Evolutionary conservation across 176 grass and related monocot genomes (phyloP).

Genomic region (Luzula sylvatica): DNA sequence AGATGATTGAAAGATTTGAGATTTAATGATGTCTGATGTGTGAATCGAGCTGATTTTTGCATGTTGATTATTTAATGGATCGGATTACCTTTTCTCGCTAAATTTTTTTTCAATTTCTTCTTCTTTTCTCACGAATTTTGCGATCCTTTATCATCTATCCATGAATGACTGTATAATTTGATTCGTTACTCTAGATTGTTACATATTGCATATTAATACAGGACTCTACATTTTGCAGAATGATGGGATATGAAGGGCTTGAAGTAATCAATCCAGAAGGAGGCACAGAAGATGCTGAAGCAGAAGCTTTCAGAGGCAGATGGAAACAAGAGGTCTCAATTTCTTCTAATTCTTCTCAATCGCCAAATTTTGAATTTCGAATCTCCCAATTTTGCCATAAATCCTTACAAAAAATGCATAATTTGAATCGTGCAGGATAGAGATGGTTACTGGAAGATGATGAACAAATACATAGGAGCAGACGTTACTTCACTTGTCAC

Average conservation of each 20-base stretch:
- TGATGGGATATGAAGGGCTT: slow-evolving; percentile 90
- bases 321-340: slow-evolving; percentile 85
- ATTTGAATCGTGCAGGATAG: slow-evolving; percentile 37
- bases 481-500: slow-evolving; percentile 99
- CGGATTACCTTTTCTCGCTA: not conserved
- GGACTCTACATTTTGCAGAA: slow-evolving; percentile 31
- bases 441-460: slow-evolving; percentile 99
- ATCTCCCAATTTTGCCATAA: no score
- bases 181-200: not conserved
- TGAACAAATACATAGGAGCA: slow-evolving; percentile 92
- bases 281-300: slow-evolving; percentile 77
- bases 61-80: slow-evolving; percentile 1
- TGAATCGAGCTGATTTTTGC: no score
- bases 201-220: slow-evolving; percentile 5
- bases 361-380: not conserved
- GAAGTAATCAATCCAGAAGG: slow-evolving; percentile 96
- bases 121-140: not conserved
- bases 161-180: not conserved
- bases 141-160: not conserved
- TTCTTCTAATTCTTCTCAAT: not conserved
- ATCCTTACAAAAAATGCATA: not conserved
- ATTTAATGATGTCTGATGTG: not conserved
- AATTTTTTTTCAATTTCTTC: not conserved
- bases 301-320: slow-evolving; percentile 66
- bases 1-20: not conserved